A percentile compares a stretch with the other conserved stretches of the same genome.
Evolutionary conservation across 345 rosid species (phyloP).

Genomic region (Camelina neglecta): DNA sequence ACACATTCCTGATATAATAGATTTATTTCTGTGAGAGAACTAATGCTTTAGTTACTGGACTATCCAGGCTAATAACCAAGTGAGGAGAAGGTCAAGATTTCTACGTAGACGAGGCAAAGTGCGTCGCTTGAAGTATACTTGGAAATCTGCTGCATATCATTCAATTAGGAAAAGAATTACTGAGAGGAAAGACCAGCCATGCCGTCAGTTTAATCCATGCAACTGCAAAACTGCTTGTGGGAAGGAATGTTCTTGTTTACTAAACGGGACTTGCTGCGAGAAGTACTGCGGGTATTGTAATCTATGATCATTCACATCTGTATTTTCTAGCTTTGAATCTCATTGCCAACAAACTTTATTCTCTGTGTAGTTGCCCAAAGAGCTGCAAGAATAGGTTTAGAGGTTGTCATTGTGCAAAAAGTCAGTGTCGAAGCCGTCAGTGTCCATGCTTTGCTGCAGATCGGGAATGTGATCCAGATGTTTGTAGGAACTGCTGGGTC

Average conservation of each 20-base stretch:
- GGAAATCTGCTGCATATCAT: conserved; percentile 99
- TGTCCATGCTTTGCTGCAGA: conserved; percentile 99
- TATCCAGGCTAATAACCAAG: conserved; percentile 73
- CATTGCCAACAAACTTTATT: conserved; percentile 25
- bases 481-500: conserved; percentile 99
- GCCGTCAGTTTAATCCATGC: conserved; percentile 98
- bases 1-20: not conserved
- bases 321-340: conserved; percentile 11
- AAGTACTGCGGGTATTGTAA: conserved; percentile 96
- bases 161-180: conserved; percentile 89
- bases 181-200: conserved; percentile 98
- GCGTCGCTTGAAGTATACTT: conserved; percentile 97
- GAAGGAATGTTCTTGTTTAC: conserved; percentile 89
- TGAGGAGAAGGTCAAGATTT: conserved; percentile 92
- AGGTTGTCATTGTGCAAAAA: conserved; percentile 99
- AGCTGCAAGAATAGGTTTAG: conserved; percentile 97
- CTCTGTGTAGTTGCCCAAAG: conserved; percentile 79
- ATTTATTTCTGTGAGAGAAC: conserved; percentile 5
- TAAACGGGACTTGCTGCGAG: conserved; percentile 98
- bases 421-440: conserved; percentile 99
- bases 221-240: conserved; percentile 91
- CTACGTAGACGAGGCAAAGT: conserved; percentile 94
- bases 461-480: conserved; percentile 99
- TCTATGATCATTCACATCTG: conserved; percentile 19
- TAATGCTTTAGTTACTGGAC: conserved; percentile 31